phyloP scores from a whole-genome alignment of 805 yeast species.

The Dipodascopsis uninucleata region DNA sequence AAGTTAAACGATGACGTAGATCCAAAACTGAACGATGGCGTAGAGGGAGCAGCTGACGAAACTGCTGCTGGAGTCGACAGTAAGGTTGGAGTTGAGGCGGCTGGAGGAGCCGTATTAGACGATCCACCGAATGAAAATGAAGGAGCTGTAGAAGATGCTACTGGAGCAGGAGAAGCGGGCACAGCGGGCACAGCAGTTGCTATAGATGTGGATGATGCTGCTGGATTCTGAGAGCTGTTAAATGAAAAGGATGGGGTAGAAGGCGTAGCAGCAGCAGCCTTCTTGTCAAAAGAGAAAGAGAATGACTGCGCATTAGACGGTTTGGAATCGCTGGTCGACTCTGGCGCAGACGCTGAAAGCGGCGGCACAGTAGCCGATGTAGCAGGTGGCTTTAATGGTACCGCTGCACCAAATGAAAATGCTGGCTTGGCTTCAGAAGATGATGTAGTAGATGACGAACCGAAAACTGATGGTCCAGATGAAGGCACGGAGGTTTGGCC shows the following conservation, averaged over 20 bases:
- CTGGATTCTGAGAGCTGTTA: no score
- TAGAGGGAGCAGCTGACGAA: neutral
- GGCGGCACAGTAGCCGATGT: slow-evolving; percentile 1
- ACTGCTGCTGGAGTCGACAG: neutral
- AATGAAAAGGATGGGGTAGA: slow-evolving; percentile 4
- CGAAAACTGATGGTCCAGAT: neutral
- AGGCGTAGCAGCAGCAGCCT: neutral
- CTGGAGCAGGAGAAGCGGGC: slow-evolving; percentile 2
- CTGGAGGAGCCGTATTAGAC: slow-evolving; percentile 7
- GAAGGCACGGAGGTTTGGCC: no score
- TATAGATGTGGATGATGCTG: no score
- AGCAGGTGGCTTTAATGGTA: neutral
- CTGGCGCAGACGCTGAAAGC: neutral
- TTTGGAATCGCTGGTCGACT: neutral
- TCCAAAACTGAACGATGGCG: slow-evolving; percentile 3
- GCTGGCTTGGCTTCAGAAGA: neutral
- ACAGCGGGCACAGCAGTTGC: neutral
- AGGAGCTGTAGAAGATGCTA: slow-evolving; percentile 3
- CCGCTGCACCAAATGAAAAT: slow-evolving; percentile 12
- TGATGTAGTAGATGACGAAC: slow-evolving; percentile 2
- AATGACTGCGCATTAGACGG: neutral
- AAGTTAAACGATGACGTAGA: slow-evolving; percentile 2
- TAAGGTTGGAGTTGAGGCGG: neutral
- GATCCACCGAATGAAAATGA: slow-evolving; percentile 10
- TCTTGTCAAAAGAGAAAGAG: no score